Percentiles rank a stretch among this genome's conserved stretches.
Conservation (phyloP, 805 yeast genomes). For the Starmerella tilneyi region DNA sequence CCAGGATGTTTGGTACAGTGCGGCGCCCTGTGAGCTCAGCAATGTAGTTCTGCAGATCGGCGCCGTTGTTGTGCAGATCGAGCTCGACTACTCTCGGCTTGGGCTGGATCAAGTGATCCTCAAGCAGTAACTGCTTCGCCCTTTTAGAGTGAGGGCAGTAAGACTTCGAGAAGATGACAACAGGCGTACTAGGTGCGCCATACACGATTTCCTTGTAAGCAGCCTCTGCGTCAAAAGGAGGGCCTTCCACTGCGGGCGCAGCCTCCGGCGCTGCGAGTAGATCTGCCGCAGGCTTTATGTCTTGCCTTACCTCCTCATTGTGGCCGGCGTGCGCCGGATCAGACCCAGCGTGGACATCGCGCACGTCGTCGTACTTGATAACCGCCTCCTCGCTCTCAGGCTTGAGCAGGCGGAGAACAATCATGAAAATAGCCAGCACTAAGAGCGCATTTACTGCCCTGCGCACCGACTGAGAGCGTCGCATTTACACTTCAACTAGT, state of each 20-base stretch:
- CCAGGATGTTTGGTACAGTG: conserved; percentile 84
- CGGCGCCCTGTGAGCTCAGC: conserved; percentile 59
- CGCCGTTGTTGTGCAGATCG: conserved; percentile 69
- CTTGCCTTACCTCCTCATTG: no score
- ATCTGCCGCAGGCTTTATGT: background rate
- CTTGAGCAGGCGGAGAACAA: conserved; percentile 13
- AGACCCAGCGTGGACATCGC: background rate
- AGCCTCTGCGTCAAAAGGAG: conserved; percentile 15
- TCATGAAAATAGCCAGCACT: conserved; percentile 15
- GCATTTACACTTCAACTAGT: conserved; percentile 3
- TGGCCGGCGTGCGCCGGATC: background rate
- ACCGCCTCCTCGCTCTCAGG: conserved; percentile 2
- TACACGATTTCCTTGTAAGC: conserved; percentile 8
- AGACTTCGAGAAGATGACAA: conserved; percentile 43
- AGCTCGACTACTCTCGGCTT: conserved; percentile 65
- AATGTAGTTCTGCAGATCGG: conserved; percentile 62
- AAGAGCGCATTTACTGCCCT: conserved; percentile 13
- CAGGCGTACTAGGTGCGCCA: conserved; percentile 21
- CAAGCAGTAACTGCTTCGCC: conserved; percentile 55
- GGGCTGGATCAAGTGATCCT: conserved; percentile 62
- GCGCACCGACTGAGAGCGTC: conserved; percentile 12
- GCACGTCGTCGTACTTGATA: background rate
- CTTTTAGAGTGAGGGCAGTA: conserved; percentile 64
- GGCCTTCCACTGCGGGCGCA: background rate
- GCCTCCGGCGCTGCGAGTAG: background rate